These are phyloP conservation scores for Pseudocercospora ulei DNA, from an alignment of 2,329 filamentous ascomycete genomes.

Conservation along the genomic window DNA sequence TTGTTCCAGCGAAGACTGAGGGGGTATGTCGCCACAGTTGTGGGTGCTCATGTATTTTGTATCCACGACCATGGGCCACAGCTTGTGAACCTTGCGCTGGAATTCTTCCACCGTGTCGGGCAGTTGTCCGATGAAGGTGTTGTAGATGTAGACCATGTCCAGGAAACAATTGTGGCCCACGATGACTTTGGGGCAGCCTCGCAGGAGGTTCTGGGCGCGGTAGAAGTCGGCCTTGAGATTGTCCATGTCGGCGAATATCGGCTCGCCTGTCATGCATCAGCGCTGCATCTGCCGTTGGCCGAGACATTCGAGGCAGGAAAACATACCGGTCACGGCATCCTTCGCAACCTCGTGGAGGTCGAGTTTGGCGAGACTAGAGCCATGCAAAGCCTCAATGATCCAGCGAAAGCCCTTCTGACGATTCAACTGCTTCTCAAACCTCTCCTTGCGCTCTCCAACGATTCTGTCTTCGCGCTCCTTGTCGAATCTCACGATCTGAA, in stretches of 20 bases:
- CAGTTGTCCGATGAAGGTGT: conserved; percentile 51
- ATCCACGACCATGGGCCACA: conserved; percentile 52
- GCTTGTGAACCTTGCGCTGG: conserved; percentile 41
- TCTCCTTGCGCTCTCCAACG: conserved; percentile 33
- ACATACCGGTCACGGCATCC: conserved; percentile 25
- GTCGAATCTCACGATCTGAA: conserved; percentile 39
- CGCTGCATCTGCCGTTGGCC: background rate
- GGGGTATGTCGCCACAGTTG: conserved; percentile 46
- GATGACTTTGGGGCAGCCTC: conserved; percentile 43
- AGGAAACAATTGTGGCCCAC: conserved; percentile 58
- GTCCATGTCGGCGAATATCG: conserved; percentile 33
- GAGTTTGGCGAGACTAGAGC: conserved; percentile 33
- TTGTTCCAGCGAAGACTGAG: conserved; percentile 42
- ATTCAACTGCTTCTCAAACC: conserved; percentile 37
- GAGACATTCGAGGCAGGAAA: too few species aligned
- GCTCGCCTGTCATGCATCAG: conserved; percentile 24
- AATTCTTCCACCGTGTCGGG: conserved; percentile 50
- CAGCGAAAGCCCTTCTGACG: conserved; percentile 44
- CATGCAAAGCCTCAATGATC: conserved; percentile 43
- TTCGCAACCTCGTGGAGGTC: conserved; percentile 35
- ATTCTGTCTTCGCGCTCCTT: conserved; percentile 40
- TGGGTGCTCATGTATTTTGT: conserved; percentile 56
- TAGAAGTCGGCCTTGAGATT: conserved; percentile 35
- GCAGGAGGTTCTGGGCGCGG: conserved; percentile 38
- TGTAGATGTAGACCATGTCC: conserved; percentile 55